These are phyloP conservation scores for Xylaria flabelliformis DNA, from an alignment of 495 filamentous ascomycete genomes.

Conservation along the genomic window DNA sequence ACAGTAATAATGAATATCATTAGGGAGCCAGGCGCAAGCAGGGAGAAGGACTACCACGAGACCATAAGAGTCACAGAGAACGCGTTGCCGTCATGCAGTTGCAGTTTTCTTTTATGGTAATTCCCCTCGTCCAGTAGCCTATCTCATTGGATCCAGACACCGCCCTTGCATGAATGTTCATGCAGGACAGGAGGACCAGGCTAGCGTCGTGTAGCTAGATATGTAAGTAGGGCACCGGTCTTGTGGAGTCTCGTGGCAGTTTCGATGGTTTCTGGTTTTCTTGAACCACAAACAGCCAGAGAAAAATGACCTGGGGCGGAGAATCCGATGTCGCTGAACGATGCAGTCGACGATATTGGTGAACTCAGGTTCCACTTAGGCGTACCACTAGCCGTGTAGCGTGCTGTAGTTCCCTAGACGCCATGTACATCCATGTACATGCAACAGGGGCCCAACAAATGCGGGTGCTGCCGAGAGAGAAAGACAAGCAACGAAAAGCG, in stretches of 20 bases:
- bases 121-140: neutral
- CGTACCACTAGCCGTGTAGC: neutral
- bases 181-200: slow-evolving; percentile 20
- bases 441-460: neutral
- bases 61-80: neutral
- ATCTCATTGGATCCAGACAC: slow-evolving; percentile 9
- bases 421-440: neutral
- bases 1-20: neutral
- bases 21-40: neutral
- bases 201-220: slow-evolving; percentile 3
- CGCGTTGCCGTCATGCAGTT: slow-evolving; percentile 4
- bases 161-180: slow-evolving; percentile 28
- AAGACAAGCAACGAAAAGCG: neutral
- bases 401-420: neutral
- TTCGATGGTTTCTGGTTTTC: slow-evolving; percentile 16
- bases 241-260: slow-evolving; percentile 24
- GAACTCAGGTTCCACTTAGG: slow-evolving; percentile 16
- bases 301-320: slow-evolving; percentile 9
- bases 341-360: slow-evolving; percentile 3
- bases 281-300: neutral
- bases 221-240: neutral
- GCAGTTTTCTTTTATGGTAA: neutral
- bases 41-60: neutral
- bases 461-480: slow-evolving; percentile 19
- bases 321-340: slow-evolving; percentile 21